Evolutionary conservation across 164 flowering plant genomes (phyloP).

Genomic region (Aristolochia fimbriata): DNA sequence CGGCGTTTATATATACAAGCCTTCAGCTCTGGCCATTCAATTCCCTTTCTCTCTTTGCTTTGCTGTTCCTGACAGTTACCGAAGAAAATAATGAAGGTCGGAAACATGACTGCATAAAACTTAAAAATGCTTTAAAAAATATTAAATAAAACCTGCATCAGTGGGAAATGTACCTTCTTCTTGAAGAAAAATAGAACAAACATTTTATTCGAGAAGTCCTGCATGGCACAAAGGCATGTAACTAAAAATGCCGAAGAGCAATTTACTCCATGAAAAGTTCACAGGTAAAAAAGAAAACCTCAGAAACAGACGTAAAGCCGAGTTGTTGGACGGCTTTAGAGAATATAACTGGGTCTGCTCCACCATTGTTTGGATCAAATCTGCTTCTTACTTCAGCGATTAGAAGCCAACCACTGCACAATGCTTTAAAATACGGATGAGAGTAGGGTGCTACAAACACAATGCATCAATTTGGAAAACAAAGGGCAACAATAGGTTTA

Average conservation of each 20-base stretch:
- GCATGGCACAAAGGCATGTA: slow-evolving; percentile 16
- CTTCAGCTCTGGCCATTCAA: slow-evolving; percentile 83
- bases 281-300: slow-evolving; percentile 24
- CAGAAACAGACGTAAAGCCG: slow-evolving; percentile 44
- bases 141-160: too few species aligned
- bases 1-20: slow-evolving; percentile 91
- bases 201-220: slow-evolving; percentile 96
- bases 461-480: not conserved
- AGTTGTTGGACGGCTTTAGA: slow-evolving; percentile 57
- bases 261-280: too few species aligned
- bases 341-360: slow-evolving; percentile 73
- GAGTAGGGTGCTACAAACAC: not conserved
- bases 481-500: not conserved
- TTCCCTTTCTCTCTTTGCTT: slow-evolving; percentile 22
- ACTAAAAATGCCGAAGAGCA: too few species aligned
- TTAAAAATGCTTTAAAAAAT: too few species aligned
- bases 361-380: slow-evolving; percentile 79
- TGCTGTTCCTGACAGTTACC: slow-evolving; percentile 31
- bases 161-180: slow-evolving; percentile 42
- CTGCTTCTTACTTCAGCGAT: slow-evolving; percentile 96
- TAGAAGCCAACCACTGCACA: slow-evolving; percentile 82
- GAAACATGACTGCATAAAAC: too few species aligned
- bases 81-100: too few species aligned
- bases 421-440: not conserved
- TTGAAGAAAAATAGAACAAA: slow-evolving; percentile 68